Evolutionary conservation across 495 filamentous ascomycete genomes (phyloP), one percentile per base, ranked within the genome.

Genomic region (Penicillium nucicola): DNA sequence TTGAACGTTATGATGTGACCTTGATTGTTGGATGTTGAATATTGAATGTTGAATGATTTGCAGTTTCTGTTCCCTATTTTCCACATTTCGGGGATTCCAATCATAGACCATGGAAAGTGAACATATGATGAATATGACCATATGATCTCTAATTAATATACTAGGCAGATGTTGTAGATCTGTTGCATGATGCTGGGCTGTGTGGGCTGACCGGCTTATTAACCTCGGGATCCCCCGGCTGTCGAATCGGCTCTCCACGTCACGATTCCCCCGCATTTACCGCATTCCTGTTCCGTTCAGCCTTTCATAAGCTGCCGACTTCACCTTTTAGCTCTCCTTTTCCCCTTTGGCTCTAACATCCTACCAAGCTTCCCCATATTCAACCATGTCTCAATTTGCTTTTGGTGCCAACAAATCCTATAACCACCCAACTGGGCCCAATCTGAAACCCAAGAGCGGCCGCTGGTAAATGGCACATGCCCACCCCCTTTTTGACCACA

Each of bases 251-350:
- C 32, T 51, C 52, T 53, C 46, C 51, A 64, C 60, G 60, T 64
- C 60, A 61, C 53, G 50, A 54, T 52, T 60, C 49, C 60, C 60
- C 60, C 57, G 57, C 57, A 57, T 56, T 60, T 46, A 43, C 48
- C 53, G 48, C 52, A 44, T 49, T 52, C 41, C 48, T 20, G 18
- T 47, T 42, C 57, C 47, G 50, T 37, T 45, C n/a, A 30, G n/a
- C 18, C 22, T 30, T 8, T 31, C 5, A 5, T 3, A 13, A 18
- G 18, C 22, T 57, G n/a, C 45, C 20, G 28, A 22, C 18, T 20
- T 31, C 36, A 19, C 41, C 10, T 31, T 40, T 45, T 13, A n/a
- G n/a, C 13, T n/a, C 18, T 28, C 28, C 10, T 2, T 23, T 19
- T 14, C 18, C 23, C 9, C 5, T 38, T 15, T 18, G 17, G 4